These are phyloP conservation scores for Jamesozyma lodderae DNA, from an alignment of 805 yeast genomes.

Conservation along the genomic window DNA sequence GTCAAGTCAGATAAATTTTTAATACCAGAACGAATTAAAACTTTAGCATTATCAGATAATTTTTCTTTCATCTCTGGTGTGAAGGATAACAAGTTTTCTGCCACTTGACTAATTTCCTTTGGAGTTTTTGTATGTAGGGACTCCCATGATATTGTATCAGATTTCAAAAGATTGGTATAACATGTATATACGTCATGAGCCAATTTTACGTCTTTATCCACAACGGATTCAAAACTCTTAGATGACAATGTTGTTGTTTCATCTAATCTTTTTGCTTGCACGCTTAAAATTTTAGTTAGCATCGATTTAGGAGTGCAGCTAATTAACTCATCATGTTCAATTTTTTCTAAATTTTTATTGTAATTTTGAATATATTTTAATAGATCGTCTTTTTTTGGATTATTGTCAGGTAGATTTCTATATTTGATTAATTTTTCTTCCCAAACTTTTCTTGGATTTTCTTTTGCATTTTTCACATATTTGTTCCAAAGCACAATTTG, in stretches of 20 bases:
- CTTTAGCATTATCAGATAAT: slow-evolving; percentile 19
- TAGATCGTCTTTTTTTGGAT: slow-evolving; percentile 21
- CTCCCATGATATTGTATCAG: slow-evolving; percentile 13
- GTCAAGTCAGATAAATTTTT: slow-evolving; percentile 20
- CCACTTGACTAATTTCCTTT: slow-evolving; percentile 11
- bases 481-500: slow-evolving; percentile 73
- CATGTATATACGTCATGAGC: slow-evolving; percentile 16
- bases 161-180: slow-evolving; percentile 18
- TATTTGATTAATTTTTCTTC: slow-evolving; percentile 18
- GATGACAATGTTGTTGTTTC: slow-evolving; percentile 15
- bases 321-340: slow-evolving; percentile 16
- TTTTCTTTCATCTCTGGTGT: slow-evolving; percentile 16
- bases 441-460: slow-evolving; percentile 34
- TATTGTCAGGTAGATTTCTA: slow-evolving; percentile 17
- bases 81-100: slow-evolving; percentile 14
- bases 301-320: slow-evolving; percentile 40
- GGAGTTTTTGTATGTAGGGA: slow-evolving; percentile 7
- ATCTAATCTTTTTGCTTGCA: slow-evolving; percentile 16
- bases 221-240: slow-evolving; percentile 31
- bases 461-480: slow-evolving; percentile 48
- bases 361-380: slow-evolving; percentile 19
- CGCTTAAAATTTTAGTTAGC: slow-evolving; percentile 36
- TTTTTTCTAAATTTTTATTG: slow-evolving; percentile 17
- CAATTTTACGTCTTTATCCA: slow-evolving; percentile 27
- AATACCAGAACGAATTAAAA: slow-evolving; percentile 21